A percentile compares a stretch with the other conserved stretches of the same genome.
These are phyloP conservation scores for Fistulinella cinereoalba DNA, from an alignment of 1,284 basidiomycete species.

Conservation along the genomic window DNA sequence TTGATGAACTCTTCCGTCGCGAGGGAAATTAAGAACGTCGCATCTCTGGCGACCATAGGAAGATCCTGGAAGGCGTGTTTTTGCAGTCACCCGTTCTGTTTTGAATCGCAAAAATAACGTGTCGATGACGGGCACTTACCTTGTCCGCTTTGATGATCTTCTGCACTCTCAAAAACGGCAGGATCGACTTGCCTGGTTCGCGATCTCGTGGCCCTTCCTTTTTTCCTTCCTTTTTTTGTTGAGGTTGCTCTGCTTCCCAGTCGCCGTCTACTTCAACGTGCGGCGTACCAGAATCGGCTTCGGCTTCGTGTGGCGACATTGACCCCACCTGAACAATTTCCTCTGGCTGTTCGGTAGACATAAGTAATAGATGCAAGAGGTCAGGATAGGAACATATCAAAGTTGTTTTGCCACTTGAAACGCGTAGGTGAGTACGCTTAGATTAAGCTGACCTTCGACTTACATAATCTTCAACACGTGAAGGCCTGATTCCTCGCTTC, in stretches of 20 bases:
- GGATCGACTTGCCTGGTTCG: slow-evolving; percentile 59
- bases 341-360: slow-evolving; percentile 11
- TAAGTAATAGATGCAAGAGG: slow-evolving; percentile 16
- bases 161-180: slow-evolving; percentile 73
- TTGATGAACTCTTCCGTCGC: slow-evolving; percentile 79
- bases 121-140: slow-evolving; percentile 36
- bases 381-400: no score
- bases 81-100: slow-evolving; percentile 3
- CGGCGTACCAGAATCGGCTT: slow-evolving; percentile 11
- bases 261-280: slow-evolving; percentile 2
- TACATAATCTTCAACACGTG: no score
- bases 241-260: not conserved
- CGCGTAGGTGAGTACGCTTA: no score
- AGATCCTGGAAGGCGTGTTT: slow-evolving; percentile 54
- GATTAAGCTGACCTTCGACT: no score
- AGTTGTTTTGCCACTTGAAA: no score
- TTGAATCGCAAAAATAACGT: not conserved
- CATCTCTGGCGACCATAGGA: slow-evolving; percentile 68
- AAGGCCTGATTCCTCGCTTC: no score
- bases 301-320: slow-evolving; percentile 3
- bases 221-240: slow-evolving; percentile 20
- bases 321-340: slow-evolving; percentile 6
- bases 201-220: slow-evolving; percentile 34
- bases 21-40: slow-evolving; percentile 67
- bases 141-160: slow-evolving; percentile 79